Conservation (phyloP, 306 rosid species). For the Argentina anserina region DNA sequence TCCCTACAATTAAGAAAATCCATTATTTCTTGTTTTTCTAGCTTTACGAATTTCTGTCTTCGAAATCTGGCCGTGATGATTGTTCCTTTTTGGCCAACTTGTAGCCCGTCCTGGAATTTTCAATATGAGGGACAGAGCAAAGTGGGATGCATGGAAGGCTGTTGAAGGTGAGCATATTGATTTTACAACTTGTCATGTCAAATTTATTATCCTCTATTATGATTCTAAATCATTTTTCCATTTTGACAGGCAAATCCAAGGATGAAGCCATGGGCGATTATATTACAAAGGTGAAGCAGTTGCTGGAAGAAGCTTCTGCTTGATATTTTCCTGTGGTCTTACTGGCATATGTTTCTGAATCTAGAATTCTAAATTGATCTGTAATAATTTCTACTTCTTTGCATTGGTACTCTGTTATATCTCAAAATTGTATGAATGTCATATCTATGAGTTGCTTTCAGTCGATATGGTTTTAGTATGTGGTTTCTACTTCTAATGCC, state of each 20-base stretch:
- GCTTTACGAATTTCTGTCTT: neutral
- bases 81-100: slow-evolving; percentile 24
- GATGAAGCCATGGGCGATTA: slow-evolving; percentile 88
- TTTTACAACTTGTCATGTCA: neutral
- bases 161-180: slow-evolving; percentile 59
- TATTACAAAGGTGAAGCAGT: slow-evolving; percentile 88
- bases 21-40: slow-evolving; percentile 1
- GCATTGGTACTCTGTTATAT: slow-evolving; percentile 21
- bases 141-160: slow-evolving; percentile 99
- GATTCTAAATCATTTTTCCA: neutral
- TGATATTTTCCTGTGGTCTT: slow-evolving; percentile 29
- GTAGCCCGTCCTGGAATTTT: slow-evolving; percentile 90
- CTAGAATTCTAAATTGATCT: slow-evolving; percentile 14
- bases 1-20: neutral
- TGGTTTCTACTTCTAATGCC: slow-evolving; percentile 6
- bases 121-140: slow-evolving; percentile 78
- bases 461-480: slow-evolving; percentile 20
- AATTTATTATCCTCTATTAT: neutral
- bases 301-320: slow-evolving; percentile 64
- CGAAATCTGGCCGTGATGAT: slow-evolving; percentile 13
- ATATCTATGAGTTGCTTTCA: neutral
- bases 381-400: slow-evolving; percentile 34
- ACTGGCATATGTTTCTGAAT: slow-evolving; percentile 17
- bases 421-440: slow-evolving; percentile 25
- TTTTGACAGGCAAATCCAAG: slow-evolving; percentile 69